A percentile compares a stretch with the other conserved stretches of the same genome.
phyloP scores from a whole-genome alignment of 2,329 filamentous ascomycete species.

The Aspergillus piperis region DNA sequence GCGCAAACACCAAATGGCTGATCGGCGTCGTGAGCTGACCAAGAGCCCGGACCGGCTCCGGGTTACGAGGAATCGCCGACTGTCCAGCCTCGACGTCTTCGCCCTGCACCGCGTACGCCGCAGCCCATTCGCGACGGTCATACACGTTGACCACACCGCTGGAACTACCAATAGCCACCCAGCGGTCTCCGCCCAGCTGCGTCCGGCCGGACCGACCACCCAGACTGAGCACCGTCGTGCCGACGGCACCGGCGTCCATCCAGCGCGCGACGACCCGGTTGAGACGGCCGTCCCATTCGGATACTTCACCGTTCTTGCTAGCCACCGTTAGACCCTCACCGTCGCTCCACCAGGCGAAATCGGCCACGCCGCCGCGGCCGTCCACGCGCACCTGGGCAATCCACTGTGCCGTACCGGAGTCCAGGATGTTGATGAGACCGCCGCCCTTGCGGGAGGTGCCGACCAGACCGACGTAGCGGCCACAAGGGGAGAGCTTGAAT shows the following conservation, averaged over 20 bases:
- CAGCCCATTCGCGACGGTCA: constrained; percentile 69
- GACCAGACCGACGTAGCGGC: constrained; percentile 79
- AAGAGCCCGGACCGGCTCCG: constrained; percentile 70
- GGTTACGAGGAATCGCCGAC: constrained; percentile 60
- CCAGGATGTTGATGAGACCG: constrained; percentile 82
- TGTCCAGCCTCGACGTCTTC: constrained; percentile 31
- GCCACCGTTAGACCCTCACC: constrained; percentile 79
- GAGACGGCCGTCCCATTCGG: constrained; percentile 76
- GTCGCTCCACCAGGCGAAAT: constrained; percentile 90
- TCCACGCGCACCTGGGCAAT: constrained; percentile 79
- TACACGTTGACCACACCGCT: constrained; percentile 93
- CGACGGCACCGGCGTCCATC: constrained; percentile 86
- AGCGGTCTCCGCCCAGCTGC: constrained; percentile 71
- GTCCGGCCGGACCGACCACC: constrained; percentile 54
- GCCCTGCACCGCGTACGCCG: constrained; percentile 35
- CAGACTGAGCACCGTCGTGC: constrained; percentile 77
- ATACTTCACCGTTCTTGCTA: constrained; percentile 84
- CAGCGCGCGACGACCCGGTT: constrained; percentile 76
- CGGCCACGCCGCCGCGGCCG: constrained; percentile 77
- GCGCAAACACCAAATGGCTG: constrained; percentile 76
- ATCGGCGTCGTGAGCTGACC: constrained; percentile 87
- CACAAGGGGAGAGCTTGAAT: constrained; percentile 85
- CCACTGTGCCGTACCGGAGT: constrained; percentile 82
- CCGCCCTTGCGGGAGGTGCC: constrained; percentile 81
- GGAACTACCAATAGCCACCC: constrained; percentile 83